Evolutionary conservation across 2,329 filamentous ascomycete species (phyloP).

Genomic region (Cyclaneusma minus): DNA sequence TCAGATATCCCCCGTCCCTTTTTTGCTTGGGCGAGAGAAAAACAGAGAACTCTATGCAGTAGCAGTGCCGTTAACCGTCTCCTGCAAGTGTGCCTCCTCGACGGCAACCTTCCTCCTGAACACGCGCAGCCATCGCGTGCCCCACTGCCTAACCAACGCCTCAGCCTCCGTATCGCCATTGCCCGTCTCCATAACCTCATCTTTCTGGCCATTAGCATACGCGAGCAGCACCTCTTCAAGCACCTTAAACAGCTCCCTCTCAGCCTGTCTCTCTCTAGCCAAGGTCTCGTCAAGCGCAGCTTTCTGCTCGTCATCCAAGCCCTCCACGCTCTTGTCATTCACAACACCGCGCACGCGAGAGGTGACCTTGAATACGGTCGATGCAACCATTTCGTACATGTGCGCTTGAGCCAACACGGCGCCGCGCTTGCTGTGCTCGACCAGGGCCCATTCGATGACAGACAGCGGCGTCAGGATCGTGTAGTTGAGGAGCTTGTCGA

Average conservation of each 20-base stretch:
- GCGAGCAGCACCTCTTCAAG: conserved; percentile 65
- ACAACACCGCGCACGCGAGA: conserved; percentile 72
- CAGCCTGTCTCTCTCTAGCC: conserved; percentile 52
- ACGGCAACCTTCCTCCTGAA: conserved; percentile 72
- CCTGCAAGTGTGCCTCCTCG: conserved; percentile 53
- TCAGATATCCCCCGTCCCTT: no score
- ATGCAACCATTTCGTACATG: conserved; percentile 79
- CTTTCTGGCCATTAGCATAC: conserved; percentile 59
- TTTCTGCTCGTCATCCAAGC: conserved; percentile 32
- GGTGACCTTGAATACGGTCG: conserved; percentile 82
- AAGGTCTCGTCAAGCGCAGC: conserved; percentile 44
- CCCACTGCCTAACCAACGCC: conserved; percentile 63
- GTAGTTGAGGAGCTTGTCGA: conserved; percentile 96
- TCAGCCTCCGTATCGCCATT: conserved; percentile 43
- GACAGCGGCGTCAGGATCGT: conserved; percentile 76
- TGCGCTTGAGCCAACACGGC: conserved; percentile 53
- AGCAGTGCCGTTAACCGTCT: conserved; percentile 17
- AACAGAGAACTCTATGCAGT: no score
- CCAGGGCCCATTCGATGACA: conserved; percentile 81
- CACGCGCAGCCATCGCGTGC: conserved; percentile 69
- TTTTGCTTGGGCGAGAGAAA: no score
- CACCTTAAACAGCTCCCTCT: conserved; percentile 64
- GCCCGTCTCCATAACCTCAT: conserved; percentile 57
- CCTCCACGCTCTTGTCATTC: conserved; percentile 39
- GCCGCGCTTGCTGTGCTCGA: conserved; percentile 38